phyloP scores from a whole-genome alignment of 202 grass and related monocot species.

The Saccharum hybrid region DNA sequence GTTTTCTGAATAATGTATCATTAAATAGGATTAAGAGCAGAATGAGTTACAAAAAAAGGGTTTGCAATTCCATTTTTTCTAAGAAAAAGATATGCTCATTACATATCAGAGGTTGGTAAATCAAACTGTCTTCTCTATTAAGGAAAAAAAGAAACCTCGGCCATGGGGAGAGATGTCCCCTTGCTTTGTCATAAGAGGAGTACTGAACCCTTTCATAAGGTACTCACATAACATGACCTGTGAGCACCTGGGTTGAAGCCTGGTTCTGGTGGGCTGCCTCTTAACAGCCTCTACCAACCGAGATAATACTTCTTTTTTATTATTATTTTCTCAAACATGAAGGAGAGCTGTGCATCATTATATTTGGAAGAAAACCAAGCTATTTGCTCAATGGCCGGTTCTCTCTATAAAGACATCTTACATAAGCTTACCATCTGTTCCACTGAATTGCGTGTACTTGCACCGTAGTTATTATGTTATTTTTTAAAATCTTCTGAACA shows the following conservation, averaged over 20 bases:
- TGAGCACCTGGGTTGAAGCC: background rate
- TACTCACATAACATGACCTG: background rate
- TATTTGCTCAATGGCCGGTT: background rate
- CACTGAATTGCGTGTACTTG: constrained; percentile 14
- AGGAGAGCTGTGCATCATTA: background rate
- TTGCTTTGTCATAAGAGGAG: background rate
- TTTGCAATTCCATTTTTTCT: background rate
- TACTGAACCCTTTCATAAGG: background rate
- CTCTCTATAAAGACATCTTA: background rate
- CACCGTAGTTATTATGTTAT: background rate
- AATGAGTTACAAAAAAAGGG: background rate
- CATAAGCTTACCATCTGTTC: background rate
- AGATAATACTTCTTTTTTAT: background rate
- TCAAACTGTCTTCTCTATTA: background rate
- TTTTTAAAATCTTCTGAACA: background rate
- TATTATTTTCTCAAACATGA: background rate
- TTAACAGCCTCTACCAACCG: background rate
- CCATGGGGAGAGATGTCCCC: background rate
- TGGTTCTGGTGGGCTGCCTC: background rate
- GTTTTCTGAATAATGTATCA: background rate
- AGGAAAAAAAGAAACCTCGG: background rate
- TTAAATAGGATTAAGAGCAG: constrained; percentile 21
- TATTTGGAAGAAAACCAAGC: background rate
- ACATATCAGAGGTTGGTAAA: background rate
- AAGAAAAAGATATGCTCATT: background rate